phyloP scores from a whole-genome alignment of 176 grass and related monocot genomes.

The Tillandsia fasciculata region DNA sequence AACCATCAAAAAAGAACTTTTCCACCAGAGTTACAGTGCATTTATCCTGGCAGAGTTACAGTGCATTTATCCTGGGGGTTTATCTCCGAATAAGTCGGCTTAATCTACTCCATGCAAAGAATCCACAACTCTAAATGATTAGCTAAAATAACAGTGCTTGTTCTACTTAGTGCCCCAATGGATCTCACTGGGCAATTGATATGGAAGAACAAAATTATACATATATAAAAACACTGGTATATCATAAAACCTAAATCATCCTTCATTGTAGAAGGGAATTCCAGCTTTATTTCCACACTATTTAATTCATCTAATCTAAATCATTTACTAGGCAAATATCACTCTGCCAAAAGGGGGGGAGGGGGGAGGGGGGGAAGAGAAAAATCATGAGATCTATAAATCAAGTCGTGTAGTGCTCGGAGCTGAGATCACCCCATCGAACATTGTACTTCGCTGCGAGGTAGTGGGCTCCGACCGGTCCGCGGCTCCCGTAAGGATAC shows the following conservation, averaged over 20 bases:
- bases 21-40: no score
- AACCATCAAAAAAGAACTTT: no score
- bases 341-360: not conserved
- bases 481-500: constrained; percentile 78
- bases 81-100: no score
- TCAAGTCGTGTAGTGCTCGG: constrained; percentile 28
- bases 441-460: constrained; percentile 77
- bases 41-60: no score
- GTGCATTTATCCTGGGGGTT: no score
- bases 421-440: constrained; percentile 67
- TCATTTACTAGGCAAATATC: not conserved
- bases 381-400: not conserved
- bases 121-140: no score
- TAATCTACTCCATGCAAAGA: no score
- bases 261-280: not conserved
- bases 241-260: not conserved
- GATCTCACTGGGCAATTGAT: not conserved
- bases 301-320: not conserved
- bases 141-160: no score
- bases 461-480: constrained; percentile 75
- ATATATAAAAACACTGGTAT: not conserved
- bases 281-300: not conserved
- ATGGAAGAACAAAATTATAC: not conserved
- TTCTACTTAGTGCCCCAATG: no score
- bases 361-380: no score